These are phyloP conservation scores for Pythium dissimile DNA, from an alignment of 352 stramenopile genomes.

Conservation along the genomic window DNA sequence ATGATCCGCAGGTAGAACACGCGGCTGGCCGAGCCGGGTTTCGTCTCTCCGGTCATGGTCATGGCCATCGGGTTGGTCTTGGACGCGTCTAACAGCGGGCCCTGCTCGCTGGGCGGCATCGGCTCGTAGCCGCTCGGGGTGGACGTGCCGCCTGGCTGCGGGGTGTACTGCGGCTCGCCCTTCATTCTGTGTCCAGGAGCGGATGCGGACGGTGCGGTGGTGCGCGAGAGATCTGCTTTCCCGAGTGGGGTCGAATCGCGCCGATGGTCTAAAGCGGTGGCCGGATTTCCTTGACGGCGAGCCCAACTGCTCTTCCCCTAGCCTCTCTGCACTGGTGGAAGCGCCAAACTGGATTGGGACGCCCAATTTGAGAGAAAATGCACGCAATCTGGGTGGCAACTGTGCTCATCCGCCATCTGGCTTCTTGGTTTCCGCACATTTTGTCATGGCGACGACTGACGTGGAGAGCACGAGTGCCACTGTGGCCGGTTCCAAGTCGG, in stretches of 20 bases:
- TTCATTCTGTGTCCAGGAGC: too few species aligned
- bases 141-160: neutral
- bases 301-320: neutral
- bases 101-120: slow-evolving; percentile 4
- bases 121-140: slow-evolving; percentile 8
- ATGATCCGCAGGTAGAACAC: slow-evolving; percentile 80
- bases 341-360: neutral
- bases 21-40: slow-evolving; percentile 15
- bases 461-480: neutral
- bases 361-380: too few species aligned
- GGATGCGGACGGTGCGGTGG: too few species aligned
- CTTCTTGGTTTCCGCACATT: slow-evolving; percentile 11
- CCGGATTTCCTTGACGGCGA: neutral
- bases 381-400: neutral
- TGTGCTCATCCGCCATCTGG: slow-evolving; percentile 4
- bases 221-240: too few species aligned
- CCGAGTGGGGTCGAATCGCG: too few species aligned
- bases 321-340: neutral
- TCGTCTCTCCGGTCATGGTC: neutral
- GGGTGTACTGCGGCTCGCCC: slow-evolving; percentile 13
- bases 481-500: neutral
- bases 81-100: slow-evolving; percentile 5
- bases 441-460: neutral
- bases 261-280: too few species aligned
- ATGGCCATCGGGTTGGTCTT: neutral